Percentiles rank a stretch among this genome's conserved stretches.
Conservation (phyloP, 2,329 filamentous ascomycete species). For the Cladosporium sphaerospermum region DNA sequence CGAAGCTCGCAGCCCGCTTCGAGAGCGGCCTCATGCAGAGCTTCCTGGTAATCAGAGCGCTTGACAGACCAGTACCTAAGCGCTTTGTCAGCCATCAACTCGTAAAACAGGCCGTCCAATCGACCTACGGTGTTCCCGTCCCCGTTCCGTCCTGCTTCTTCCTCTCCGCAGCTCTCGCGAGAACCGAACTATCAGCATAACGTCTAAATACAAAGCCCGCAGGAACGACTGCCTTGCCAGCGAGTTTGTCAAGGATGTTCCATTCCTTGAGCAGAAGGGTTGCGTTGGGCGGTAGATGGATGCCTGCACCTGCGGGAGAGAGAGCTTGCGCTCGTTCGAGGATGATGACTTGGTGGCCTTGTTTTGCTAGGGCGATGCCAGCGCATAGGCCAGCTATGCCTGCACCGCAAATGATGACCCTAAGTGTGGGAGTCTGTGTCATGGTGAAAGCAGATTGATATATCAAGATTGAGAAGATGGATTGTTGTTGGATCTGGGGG, state of each 20-base stretch:
- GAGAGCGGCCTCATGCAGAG: not conserved
- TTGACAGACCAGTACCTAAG: not conserved
- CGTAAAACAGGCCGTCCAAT: no score
- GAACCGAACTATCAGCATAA: conserved; percentile 1
- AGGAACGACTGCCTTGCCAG: not conserved
- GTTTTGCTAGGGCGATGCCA: conserved; percentile 19
- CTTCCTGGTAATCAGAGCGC: conserved; percentile 4
- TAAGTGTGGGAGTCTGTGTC: conserved; percentile 1
- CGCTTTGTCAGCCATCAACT: not conserved
- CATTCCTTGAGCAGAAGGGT: conserved; percentile 13
- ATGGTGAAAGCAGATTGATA: not conserved
- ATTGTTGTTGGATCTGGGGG: no score
- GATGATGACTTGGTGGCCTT: conserved; percentile 3
- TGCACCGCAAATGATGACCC: conserved; percentile 49
- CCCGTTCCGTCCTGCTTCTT: not conserved
- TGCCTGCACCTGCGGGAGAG: conserved; percentile 12
- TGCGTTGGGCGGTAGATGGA: conserved; percentile 14
- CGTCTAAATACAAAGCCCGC: conserved; percentile 3
- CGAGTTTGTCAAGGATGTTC: conserved; percentile 9
- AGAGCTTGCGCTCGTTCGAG: not conserved
- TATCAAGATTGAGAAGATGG: no score
- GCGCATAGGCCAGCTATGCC: conserved; percentile 48
- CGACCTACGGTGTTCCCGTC: no score
- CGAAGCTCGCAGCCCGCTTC: conserved; percentile 1
- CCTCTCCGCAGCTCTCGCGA: not conserved